phyloP scores from a whole-genome alignment of 2,329 filamentous ascomycete genomes.

The Nectriaceae sp. region DNA sequence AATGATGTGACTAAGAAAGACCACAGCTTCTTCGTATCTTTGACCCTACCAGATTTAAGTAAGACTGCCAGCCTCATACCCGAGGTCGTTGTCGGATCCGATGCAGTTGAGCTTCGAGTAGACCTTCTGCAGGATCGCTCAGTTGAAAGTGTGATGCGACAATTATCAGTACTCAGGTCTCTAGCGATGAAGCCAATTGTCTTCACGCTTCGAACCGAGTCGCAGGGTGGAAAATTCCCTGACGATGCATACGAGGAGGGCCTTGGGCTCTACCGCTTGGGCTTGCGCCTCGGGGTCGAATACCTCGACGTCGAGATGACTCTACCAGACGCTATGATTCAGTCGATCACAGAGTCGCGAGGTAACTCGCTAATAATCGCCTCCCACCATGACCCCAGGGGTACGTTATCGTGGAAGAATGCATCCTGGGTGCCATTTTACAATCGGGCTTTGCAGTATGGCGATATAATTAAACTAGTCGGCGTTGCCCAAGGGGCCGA shows the following conservation, averaged over 20 bases:
- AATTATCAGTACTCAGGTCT: conserved; percentile 78
- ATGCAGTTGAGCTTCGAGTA: conserved; percentile 92
- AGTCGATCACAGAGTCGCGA: conserved; percentile 65
- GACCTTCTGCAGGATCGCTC: conserved; percentile 80
- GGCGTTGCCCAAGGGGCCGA: conserved; percentile 74
- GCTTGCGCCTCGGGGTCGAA: conserved; percentile 82
- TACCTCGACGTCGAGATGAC: conserved; percentile 94
- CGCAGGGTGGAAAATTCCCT: conserved; percentile 87
- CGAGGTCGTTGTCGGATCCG: conserved; percentile 77
- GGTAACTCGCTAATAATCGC: conserved; percentile 83
- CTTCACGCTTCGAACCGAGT: conserved; percentile 84
- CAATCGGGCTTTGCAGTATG: conserved; percentile 86
- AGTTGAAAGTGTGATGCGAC: conserved; percentile 76
- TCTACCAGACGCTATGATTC: conserved; percentile 74
- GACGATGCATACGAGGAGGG: conserved; percentile 73
- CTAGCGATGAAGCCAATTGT: conserved; percentile 77
- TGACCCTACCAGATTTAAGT: conserved; percentile 78
- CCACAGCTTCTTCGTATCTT: conserved; percentile 88
- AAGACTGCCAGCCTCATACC: conserved; percentile 66
- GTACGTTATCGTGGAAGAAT: conserved; percentile 81
- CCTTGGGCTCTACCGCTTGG: conserved; percentile 73
- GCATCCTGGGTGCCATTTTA: conserved; percentile 91
- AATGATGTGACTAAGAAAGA: conserved; percentile 50
- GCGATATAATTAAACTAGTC: conserved; percentile 92
- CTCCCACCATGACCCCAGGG: conserved; percentile 88